Percentiles rank a stretch among this genome's conserved stretches.
Evolutionary conservation across 108 stramenopile species (phyloP).

Genomic region (Nannochloropsis gaditana): DNA sequence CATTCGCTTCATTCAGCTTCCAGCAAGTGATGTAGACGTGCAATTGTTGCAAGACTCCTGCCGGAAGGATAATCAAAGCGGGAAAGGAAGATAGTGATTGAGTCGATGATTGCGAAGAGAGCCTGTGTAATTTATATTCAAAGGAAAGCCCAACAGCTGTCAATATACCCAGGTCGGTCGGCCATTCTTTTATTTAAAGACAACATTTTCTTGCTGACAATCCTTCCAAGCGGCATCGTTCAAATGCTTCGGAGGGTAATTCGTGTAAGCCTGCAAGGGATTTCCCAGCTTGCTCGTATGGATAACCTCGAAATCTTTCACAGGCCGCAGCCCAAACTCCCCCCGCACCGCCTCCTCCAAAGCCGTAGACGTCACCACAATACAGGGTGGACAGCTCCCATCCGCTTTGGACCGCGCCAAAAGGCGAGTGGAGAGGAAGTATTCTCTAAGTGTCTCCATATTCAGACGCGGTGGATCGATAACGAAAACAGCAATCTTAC

Average conservation of each 20-base stretch:
- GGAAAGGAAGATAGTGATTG: slow-evolving; percentile 23
- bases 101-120: neutral
- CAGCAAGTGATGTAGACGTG: slow-evolving; percentile 87
- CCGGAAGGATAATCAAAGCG: slow-evolving; percentile 68
- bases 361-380: neutral
- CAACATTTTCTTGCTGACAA: too few species aligned
- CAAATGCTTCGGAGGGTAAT: neutral
- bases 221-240: neutral
- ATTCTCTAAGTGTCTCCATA: neutral
- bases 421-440: neutral
- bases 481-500: neutral
- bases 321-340: slow-evolving; percentile 3
- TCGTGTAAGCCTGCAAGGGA: neutral
- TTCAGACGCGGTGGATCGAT: slow-evolving; percentile 10
- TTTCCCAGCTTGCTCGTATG: slow-evolving; percentile 1
- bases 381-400: neutral
- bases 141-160: too few species aligned
- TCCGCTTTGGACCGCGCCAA: neutral
- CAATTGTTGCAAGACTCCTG: slow-evolving; percentile 96
- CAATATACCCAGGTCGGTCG: too few species aligned
- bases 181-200: too few species aligned
- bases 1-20: slow-evolving; percentile 94
- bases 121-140: too few species aligned
- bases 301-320: neutral
- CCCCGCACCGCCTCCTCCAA: neutral